phyloP scores from a whole-genome alignment of 2,329 filamentous ascomycete genomes.

The Scedosporium apiospermum region DNA sequence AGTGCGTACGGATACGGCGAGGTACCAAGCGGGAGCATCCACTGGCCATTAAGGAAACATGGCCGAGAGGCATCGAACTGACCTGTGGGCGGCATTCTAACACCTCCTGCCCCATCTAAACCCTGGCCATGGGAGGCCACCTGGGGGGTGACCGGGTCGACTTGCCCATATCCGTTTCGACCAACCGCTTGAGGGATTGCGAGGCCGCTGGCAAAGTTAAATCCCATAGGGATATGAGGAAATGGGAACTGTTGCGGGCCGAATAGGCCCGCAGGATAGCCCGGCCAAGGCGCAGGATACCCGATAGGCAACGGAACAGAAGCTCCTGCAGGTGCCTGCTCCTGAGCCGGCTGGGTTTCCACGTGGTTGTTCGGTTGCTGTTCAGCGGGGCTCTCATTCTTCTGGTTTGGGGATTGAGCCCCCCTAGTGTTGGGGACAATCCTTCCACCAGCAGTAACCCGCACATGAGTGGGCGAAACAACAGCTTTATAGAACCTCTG shows the following conservation, averaged over 20 bases:
- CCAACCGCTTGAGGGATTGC: slow-evolving; percentile 12
- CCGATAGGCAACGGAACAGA: slow-evolving; percentile 1
- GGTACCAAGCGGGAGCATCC: slow-evolving; percentile 25
- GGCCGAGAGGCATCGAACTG: slow-evolving; percentile 36
- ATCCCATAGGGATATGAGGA: slow-evolving; percentile 5
- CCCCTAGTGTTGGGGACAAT: slow-evolving; percentile 57
- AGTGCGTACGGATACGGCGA: slow-evolving; percentile 17
- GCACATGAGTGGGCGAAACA: slow-evolving; percentile 56
- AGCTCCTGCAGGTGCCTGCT: not conserved
- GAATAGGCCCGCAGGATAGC: slow-evolving; percentile 2
- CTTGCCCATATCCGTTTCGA: not conserved
- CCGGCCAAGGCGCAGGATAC: not conserved
- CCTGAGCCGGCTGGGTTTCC: not conserved
- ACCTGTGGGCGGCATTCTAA: slow-evolving; percentile 29
- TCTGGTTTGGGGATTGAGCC: slow-evolving; percentile 40
- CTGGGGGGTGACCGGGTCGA: not conserved
- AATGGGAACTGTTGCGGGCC: not conserved
- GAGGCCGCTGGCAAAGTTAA: slow-evolving; percentile 12
- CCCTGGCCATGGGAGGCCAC: slow-evolving; percentile 1
- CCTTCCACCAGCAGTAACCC: slow-evolving; percentile 56
- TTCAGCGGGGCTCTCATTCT: not conserved
- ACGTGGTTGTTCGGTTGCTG: not conserved
- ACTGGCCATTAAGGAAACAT: slow-evolving; percentile 34
- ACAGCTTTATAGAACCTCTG: slow-evolving; percentile 59
- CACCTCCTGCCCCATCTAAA: slow-evolving; percentile 6